Evolutionary conservation across 2,329 filamentous ascomycete species (phyloP), one percentile per base, ranked within the genome.

Genomic region (Amesomyces nigricolor): DNA sequence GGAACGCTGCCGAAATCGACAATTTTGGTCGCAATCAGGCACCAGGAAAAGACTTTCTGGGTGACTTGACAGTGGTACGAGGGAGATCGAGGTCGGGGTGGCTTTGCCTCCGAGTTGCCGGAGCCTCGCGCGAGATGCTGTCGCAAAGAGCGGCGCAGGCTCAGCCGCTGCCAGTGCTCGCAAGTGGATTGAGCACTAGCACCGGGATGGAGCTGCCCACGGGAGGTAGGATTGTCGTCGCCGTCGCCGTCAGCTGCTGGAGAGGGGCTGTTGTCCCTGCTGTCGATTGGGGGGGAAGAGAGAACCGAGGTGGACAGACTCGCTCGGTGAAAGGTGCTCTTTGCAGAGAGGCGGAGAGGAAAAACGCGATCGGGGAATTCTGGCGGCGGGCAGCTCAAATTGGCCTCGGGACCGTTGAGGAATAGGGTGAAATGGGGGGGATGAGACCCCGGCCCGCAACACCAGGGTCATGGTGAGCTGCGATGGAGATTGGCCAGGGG

Each of bases 401-500:
- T 38, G 9, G 14, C n/a, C 22, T 22, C 26, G 47, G 47, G 47
- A 35, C 39, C 45, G 40, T 35, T 39, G 47, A 40, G 42, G 22
- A 26, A 26, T 26, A 4, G 22, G 22, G 44, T 48, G 44, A 56
- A 51, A 47, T 51, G 38, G 47, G 42, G n/a, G 45, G 47, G 40
- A 14, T 38, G 10, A 43, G 32, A 51, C 53, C 53, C 53, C 47
- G 26, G 46, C 42, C 19, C 40, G 26, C 13, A 4, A n/a, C 13
- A 19, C 46, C 46, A 26, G n/a, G 42, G 32, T 16, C 29, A 8
- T 16, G 53, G 37, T 22, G 32, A 42, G 37, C 14, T 44, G 44
- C 35, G n/a, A 35, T 30, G 45, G 19, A 30, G 49, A 53, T 57
- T 57, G 54, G 54, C 14, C 39, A 35, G 26, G 39, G 40, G 49